phyloP scores from a whole-genome alignment of 768 basidiomycete species.

The Kwoniella sp. region DNA sequence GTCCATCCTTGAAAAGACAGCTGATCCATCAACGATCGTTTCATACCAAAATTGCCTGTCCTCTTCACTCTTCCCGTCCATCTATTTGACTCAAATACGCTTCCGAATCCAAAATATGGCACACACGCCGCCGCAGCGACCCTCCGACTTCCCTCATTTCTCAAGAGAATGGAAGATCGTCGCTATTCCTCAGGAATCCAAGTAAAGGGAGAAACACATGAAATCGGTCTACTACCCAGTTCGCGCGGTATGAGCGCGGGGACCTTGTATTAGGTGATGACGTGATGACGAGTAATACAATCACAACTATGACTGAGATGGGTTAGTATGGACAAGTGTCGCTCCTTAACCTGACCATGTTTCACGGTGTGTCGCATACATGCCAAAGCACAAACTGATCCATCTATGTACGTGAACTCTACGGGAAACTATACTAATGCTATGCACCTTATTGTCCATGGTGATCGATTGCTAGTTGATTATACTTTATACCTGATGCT shows the following conservation, averaged over 20 bases:
- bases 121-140: conserved; percentile 4
- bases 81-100: conserved; percentile 1
- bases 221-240: too few species aligned
- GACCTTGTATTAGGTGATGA: too few species aligned
- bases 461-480: not conserved
- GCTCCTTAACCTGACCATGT: not conserved
- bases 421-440: not conserved
- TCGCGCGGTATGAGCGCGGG: too few species aligned
- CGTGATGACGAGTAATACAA: too few species aligned
- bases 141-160: conserved; percentile 22
- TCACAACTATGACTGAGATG: too few species aligned
- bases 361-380: not conserved
- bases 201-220: not conserved
- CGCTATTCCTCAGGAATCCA: conserved; percentile 14
- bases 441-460: not conserved
- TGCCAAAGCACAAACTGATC: not conserved
- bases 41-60: not conserved
- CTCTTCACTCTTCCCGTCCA: too few species aligned
- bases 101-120: not conserved
- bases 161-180: conserved; percentile 24
- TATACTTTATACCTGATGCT: conserved; percentile 7
- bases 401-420: not conserved
- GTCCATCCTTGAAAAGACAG: too few species aligned
- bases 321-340: too few species aligned
- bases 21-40: not conserved